A percentile compares a stretch with the other conserved stretches of the same genome.
Conservation (phyloP, 306 rosid genomes). For the Dryas octopetala region DNA sequence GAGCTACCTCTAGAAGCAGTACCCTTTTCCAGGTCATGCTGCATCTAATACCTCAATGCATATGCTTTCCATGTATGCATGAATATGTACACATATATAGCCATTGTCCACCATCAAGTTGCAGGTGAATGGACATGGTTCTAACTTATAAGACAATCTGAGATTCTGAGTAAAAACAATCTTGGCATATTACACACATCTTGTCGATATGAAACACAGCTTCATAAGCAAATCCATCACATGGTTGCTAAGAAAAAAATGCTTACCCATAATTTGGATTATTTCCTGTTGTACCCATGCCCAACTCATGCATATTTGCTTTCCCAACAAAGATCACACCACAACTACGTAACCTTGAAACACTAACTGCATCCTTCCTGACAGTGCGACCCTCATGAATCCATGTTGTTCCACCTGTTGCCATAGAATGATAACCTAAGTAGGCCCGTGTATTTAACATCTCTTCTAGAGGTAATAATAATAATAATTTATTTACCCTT, state of each 20-base stretch:
- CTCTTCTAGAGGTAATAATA: not conserved
- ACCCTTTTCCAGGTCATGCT: not conserved
- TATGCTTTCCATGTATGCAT: not conserved
- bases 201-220: constrained; percentile 1
- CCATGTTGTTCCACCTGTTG: constrained; percentile 87
- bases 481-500: constrained; percentile 51
- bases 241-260: constrained; percentile 19
- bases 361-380: constrained; percentile 60
- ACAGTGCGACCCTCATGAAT: constrained; percentile 87
- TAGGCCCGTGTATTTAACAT: not conserved
- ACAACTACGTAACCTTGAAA: constrained; percentile 74
- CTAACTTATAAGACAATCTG: not conserved
- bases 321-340: constrained; percentile 89
- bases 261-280: constrained; percentile 86
- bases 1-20: not conserved
- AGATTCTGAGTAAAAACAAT: not conserved
- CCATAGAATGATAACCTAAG: constrained; percentile 27
- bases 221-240: constrained; percentile 21
- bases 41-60: not conserved
- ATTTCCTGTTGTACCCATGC: constrained; percentile 99
- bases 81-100: not conserved
- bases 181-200: not conserved
- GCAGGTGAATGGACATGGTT: not conserved
- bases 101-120: not conserved
- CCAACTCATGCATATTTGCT: constrained; percentile 95